Evolutionary conservation across 768 basidiomycete species (phyloP), one percentile per base, ranked within the genome.

Genomic region (Rhodotorula kratochvilovae): DNA sequence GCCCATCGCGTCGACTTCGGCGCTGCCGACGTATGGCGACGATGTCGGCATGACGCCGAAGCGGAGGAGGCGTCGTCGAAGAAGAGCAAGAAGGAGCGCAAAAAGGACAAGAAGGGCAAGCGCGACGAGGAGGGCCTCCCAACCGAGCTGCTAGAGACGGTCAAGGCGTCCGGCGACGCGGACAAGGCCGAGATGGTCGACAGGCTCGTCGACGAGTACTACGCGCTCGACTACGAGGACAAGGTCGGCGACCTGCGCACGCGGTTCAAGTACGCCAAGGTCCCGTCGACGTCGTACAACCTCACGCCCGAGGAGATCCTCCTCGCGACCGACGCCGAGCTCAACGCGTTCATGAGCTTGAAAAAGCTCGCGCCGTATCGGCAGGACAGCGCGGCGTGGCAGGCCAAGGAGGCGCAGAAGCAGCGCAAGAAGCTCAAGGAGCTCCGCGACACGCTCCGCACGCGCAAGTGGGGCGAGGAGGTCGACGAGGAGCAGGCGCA

Each of bases 351-450:
- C 80, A 85, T 95, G 81, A 86, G 89, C 55, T 83, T 98, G 76
- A 95, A 91, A 82, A 89, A 90, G 80, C 85, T 91, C 74, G 96
- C 95, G 25, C 91, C 96, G 12, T 98, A 97, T 80, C 87, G 90
- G 76, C 29, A 72, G 72, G 59, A 78, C 77, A 27, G 76, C 77
- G 25, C 77, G 73, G 58, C 79, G 82, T 50, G 85, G 90, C 23
- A 82, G 33, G 86, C 88, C 57, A 85, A 87, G 73, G 82, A 95
- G 56, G 83, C 84, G 76, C 89, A 92, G 70, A 84, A 96, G 67
- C 90, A 89, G 79, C 78, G 74, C 57, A 76, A 83, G 57, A 86
- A 83, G 78, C 78, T 96, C 42, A 76, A 79, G 48, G 78, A 78
- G 63, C 62, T 78, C 25, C 36, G 71, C 45, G 71, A 73, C 29